Base-by-base conservation (phyloP, 345 rosid species). In the Eutrema japonicum region DNA sequence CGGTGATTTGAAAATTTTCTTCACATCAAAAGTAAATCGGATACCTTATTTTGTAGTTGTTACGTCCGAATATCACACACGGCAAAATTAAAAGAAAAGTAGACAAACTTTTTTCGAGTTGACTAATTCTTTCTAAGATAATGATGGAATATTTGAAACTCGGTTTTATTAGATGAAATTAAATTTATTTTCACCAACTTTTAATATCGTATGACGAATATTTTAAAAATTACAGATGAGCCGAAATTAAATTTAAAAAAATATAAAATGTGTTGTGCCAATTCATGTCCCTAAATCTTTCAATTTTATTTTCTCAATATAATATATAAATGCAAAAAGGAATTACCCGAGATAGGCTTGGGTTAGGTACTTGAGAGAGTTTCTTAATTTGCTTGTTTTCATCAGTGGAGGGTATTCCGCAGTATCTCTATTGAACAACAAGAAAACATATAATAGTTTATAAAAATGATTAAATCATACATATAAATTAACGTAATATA, bases 371-470 rank as follows among this genome's bases (percentile, higher is more conserved):
- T 84, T 93, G 69, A 93, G 93, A 46, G 98, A 82, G 79, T 93
- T 87, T 83, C 92, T 89, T 60, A 90, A 87, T 83, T 86, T 88
- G 90, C 92, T 90, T 66, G 98, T 82, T 79, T 90, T 93, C 98
- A 93, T 81, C 75, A 93, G 54, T 46, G 96, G 96, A 50, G 96
- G 96, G 56, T 90, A 90, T 75, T 82, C 77, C n/a, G 96, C 89
- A 8, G 95, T 85, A 59, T 93, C 96, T 82, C 98, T 92, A 74
- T n/a, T 22, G 10, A 69, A 67, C 32, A 55, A 14, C 7, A 53
- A 27, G 0, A 50, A 66, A 38, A 8, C 8, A 3, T 26, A 22
- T 22, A 22, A 22, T 22, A 22, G 26, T 22, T 22, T 22, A 22
- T 22, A 22, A 1, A 6, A 33, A 3, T 2, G 0, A 7, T 0